A percentile compares a stretch with the other conserved stretches of the same genome.
Conservation (phyloP, 2,329 filamentous ascomycete species). For the Trichoderma sp. region DNA sequence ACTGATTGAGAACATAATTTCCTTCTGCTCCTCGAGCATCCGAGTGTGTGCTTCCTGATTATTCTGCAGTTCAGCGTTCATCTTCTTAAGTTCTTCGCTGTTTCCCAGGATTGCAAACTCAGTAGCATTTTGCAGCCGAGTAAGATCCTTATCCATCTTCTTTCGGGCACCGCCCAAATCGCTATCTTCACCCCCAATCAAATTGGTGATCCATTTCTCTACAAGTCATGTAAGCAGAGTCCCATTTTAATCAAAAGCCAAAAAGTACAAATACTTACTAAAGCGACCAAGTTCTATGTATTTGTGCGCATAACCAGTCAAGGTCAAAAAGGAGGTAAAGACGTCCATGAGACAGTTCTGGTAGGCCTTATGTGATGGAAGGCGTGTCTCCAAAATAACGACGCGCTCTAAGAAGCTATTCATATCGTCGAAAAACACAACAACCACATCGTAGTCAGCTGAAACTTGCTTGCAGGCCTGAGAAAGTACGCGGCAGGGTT, state of each 20-base stretch:
- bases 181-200: slow-evolving; percentile 31
- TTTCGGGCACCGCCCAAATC: slow-evolving; percentile 32
- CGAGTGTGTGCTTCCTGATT: slow-evolving; percentile 28
- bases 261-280: slow-evolving; percentile 21
- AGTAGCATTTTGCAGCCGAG: slow-evolving; percentile 32
- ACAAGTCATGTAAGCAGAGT: background rate
- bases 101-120: slow-evolving; percentile 35
- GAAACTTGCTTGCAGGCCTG: slow-evolving; percentile 31
- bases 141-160: slow-evolving; percentile 29
- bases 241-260: background rate
- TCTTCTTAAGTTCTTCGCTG: slow-evolving; percentile 31
- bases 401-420: slow-evolving; percentile 36
- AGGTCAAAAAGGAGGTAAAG: slow-evolving; percentile 33
- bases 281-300: slow-evolving; percentile 35
- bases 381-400: slow-evolving; percentile 32
- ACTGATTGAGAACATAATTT: slow-evolving; percentile 27
- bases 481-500: background rate
- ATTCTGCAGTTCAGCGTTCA: slow-evolving; percentile 27
- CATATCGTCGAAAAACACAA: slow-evolving; percentile 39
- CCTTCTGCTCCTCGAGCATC: slow-evolving; percentile 28
- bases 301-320: slow-evolving; percentile 35
- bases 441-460: slow-evolving; percentile 38
- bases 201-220: slow-evolving; percentile 33
- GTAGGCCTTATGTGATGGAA: slow-evolving; percentile 31
- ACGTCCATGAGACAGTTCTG: slow-evolving; percentile 37